phyloP scores from a whole-genome alignment of 2,329 filamentous ascomycete genomes.

The Aspergillus alliaceus region DNA sequence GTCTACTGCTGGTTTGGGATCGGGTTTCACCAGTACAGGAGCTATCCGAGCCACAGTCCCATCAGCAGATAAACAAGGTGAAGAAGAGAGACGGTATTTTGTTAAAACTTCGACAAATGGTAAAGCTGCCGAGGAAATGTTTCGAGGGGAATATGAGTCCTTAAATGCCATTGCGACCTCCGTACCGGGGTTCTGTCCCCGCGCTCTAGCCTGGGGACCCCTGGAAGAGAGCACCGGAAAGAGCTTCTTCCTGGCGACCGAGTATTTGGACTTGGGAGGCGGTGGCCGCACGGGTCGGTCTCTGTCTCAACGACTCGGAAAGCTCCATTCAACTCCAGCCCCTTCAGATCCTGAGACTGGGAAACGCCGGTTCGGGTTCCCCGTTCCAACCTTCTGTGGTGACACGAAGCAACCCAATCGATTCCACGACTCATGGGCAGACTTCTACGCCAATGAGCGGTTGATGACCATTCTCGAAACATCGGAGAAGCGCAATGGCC shows the following conservation, averaged over 20 bases:
- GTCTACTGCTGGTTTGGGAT: conserved; percentile 39
- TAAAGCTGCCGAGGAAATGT: conserved; percentile 38
- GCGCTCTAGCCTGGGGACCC: conserved; percentile 69
- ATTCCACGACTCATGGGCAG: conserved; percentile 72
- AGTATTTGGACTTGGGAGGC: conserved; percentile 70
- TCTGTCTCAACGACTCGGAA: conserved; percentile 74
- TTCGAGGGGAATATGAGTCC: conserved; percentile 74
- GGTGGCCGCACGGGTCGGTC: conserved; percentile 50
- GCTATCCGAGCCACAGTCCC: conserved; percentile 36
- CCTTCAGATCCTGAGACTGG: conserved; percentile 44
- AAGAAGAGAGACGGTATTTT: conserved; percentile 38
- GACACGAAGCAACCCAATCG: conserved; percentile 78
- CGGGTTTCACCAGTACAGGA: conserved; percentile 47
- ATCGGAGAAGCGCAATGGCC: conserved; percentile 62
- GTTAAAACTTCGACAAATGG: conserved; percentile 40
- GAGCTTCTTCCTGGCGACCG: conserved; percentile 63
- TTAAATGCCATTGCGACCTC: conserved; percentile 75
- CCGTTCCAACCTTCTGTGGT: conserved; percentile 81
- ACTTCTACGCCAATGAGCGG: conserved; percentile 79
- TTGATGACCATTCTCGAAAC: conserved; percentile 64
- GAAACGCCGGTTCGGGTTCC: conserved; percentile 73
- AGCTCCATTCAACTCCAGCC: conserved; percentile 73
- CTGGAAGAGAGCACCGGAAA: conserved; percentile 49
- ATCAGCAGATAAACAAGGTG: conserved; percentile 13
- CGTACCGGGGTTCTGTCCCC: conserved; percentile 74